Evolutionary conservation across 768 basidiomycete species (phyloP).

Genomic region (Kockovaella imperatae): DNA sequence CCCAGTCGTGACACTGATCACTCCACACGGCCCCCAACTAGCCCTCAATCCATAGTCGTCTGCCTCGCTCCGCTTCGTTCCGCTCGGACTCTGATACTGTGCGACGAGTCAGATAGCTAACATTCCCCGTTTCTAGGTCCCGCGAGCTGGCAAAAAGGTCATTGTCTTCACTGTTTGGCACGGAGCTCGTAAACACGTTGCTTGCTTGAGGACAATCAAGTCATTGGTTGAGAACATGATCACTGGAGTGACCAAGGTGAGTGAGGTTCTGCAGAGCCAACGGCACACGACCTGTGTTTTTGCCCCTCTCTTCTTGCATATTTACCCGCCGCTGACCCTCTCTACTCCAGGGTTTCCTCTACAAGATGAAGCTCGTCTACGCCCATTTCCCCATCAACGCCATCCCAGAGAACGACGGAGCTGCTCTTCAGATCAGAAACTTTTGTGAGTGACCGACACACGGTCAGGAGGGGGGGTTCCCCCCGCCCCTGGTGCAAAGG

Average conservation of each 20-base stretch:
- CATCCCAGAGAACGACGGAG: constrained; percentile 51
- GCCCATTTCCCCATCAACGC: constrained; percentile 99
- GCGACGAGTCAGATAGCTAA: no score
- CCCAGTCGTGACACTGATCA: no score
- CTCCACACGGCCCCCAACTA: no score
- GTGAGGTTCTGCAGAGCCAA: constrained; percentile 20
- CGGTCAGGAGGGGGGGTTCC: neutral
- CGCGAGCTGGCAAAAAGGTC: no score
- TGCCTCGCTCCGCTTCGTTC: no score
- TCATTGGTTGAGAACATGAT: constrained; percentile 96
- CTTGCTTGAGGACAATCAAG: constrained; percentile 92
- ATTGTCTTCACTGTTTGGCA: constrained; percentile 96
- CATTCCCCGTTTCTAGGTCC: no score
- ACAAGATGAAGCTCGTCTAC: constrained; percentile 99
- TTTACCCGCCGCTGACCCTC: neutral
- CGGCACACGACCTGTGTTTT: neutral
- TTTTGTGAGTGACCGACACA: constrained; percentile 34
- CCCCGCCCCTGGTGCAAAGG: neutral
- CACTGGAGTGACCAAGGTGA: constrained; percentile 87
- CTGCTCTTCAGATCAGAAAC: constrained; percentile 45
- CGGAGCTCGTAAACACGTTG: constrained; percentile 95
- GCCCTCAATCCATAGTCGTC: no score
- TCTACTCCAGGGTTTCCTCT: constrained; percentile 75
- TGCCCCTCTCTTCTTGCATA: neutral
- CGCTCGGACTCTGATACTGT: no score